A percentile compares a stretch with the other conserved stretches of the same genome.
Evolutionary conservation across 31 red algal species (phyloP).

Genomic region (Endocladia muricata): DNA sequence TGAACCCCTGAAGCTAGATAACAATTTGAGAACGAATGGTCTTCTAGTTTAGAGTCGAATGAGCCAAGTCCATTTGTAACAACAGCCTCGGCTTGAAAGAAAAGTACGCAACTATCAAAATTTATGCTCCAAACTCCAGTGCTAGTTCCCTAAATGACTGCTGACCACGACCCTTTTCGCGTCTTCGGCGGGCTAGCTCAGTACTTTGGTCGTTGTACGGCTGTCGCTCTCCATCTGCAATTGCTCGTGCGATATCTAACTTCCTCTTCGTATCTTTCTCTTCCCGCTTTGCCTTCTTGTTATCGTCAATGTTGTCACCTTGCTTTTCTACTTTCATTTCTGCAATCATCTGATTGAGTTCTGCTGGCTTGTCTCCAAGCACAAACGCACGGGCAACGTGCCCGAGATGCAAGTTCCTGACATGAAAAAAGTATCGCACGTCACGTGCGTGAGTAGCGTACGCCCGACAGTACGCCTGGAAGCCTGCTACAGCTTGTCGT

Average conservation of each 20-base stretch:
- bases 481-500: slow-evolving; percentile 49
- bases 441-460: slow-evolving; percentile 85
- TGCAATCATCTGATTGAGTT: slow-evolving; percentile 40
- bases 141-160: slow-evolving; percentile 70
- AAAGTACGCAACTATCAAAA: too few species aligned
- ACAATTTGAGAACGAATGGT: too few species aligned
- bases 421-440: slow-evolving; percentile 82
- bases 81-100: too few species aligned
- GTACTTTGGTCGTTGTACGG: slow-evolving; percentile 72
- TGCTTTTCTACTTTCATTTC: slow-evolving; percentile 38
- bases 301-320: background rate
- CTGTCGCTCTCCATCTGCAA: slow-evolving; percentile 67
- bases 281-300: background rate
- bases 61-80: too few species aligned
- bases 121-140: slow-evolving; percentile 60
- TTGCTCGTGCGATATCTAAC: slow-evolving; percentile 69
- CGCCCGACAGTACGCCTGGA: slow-evolving; percentile 79
- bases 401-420: slow-evolving; percentile 80
- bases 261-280: slow-evolving; percentile 24
- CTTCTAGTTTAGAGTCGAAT: too few species aligned
- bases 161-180: slow-evolving; percentile 66
- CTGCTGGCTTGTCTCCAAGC: slow-evolving; percentile 63
- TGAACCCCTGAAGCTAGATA: too few species aligned
- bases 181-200: slow-evolving; percentile 45
- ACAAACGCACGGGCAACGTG: slow-evolving; percentile 87